A percentile compares a stretch with the other conserved stretches of the same genome.
Evolutionary conservation across 139 green algal genomes (phyloP).

Genomic region (Chlorella sp.): DNA sequence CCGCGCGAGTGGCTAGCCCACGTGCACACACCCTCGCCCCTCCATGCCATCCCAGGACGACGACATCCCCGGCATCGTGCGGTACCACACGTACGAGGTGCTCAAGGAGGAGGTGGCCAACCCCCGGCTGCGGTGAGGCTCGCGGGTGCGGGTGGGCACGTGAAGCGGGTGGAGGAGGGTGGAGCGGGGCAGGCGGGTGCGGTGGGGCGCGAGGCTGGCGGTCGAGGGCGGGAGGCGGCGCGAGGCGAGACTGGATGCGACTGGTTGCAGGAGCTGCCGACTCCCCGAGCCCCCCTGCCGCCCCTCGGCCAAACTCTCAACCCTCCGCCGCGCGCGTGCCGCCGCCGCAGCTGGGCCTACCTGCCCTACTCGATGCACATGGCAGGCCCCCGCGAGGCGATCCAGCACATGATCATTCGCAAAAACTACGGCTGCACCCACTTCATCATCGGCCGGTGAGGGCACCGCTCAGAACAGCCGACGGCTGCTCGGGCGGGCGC

Average conservation of each 20-base stretch:
- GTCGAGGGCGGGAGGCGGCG: too few species aligned
- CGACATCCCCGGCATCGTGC: conserved; percentile 94
- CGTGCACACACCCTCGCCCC: not conserved
- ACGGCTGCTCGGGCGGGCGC: too few species aligned
- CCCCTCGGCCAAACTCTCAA: not conserved
- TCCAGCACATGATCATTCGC: conserved; percentile 96
- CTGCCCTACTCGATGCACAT: conserved; percentile 97
- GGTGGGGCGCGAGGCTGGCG: too few species aligned
- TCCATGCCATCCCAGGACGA: conserved; percentile 75
- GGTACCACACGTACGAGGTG: conserved; percentile 95
- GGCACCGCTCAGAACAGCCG: too few species aligned
- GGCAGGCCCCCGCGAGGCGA: conserved; percentile 89
- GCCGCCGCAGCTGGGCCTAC: conserved; percentile 75
- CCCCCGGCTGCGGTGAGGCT: conserved; percentile 81
- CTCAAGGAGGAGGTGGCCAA: conserved; percentile 86
- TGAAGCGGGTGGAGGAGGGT: too few species aligned
- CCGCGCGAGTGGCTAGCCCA: too few species aligned
- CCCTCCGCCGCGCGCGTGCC: too few species aligned
- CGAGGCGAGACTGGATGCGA: too few species aligned
- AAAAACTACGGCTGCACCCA: conserved; percentile 97
- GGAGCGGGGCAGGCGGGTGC: too few species aligned
- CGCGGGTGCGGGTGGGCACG: not conserved
- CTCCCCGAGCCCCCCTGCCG: too few species aligned
- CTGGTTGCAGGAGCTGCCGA: too few species aligned
- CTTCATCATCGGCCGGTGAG: conserved; percentile 97